Evolutionary conservation across 139 green algal species (phyloP).

Genomic region (Desmodesmus armatus): DNA sequence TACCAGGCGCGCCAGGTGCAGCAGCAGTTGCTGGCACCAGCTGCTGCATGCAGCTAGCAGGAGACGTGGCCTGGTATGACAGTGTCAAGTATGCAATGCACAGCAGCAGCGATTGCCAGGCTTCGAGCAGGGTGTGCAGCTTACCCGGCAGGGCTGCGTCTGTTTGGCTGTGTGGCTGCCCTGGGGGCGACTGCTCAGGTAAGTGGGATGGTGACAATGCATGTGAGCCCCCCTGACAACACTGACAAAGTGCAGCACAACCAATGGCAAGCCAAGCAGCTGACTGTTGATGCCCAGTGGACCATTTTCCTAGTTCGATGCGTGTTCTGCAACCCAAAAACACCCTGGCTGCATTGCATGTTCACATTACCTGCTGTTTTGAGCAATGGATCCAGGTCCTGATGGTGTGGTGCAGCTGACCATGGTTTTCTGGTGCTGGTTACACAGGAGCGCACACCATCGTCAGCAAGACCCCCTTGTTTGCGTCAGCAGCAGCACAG

Average conservation of each 20-base stretch:
- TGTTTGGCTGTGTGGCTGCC: slow-evolving; percentile 11
- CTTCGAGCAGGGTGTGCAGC: background rate
- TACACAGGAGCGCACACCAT: background rate
- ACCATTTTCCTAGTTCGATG: background rate
- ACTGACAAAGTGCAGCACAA: background rate
- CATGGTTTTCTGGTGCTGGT: background rate
- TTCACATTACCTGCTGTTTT: background rate
- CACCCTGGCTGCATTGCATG: background rate
- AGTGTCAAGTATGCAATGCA: background rate
- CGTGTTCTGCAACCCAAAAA: background rate
- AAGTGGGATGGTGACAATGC: background rate
- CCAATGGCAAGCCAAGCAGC: background rate
- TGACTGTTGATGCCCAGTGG: background rate
- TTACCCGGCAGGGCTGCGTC: background rate
- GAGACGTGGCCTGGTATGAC: background rate
- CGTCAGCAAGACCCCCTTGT: background rate
- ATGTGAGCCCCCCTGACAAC: no score
- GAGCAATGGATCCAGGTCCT: background rate
- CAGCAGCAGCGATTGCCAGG: slow-evolving; percentile 3
- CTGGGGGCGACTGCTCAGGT: background rate
- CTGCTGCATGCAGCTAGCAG: background rate
- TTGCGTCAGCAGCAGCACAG: background rate
- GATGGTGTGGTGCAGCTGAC: background rate
- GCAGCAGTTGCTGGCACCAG: background rate
- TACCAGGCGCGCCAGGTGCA: no score